Base-by-base conservation (phyloP, 163 green algal species). In the Scenedesmus sp. region DNA sequence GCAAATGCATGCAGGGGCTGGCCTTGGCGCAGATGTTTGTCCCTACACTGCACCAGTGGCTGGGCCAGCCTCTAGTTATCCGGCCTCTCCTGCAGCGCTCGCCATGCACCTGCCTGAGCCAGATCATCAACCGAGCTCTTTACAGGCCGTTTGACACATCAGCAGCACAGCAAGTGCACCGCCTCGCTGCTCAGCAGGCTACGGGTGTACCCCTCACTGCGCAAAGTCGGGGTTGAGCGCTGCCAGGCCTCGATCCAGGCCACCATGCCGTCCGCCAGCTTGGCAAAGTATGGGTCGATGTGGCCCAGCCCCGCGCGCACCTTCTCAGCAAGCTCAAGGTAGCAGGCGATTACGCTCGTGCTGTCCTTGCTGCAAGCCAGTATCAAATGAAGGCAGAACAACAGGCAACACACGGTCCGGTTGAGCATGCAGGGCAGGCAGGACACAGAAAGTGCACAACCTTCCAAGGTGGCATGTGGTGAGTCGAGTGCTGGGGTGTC, bases 221-320 rank as follows among this genome's bases (percentile, higher is more conserved):
- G 72, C 46, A 12, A 33, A 86, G 73, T 83, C 68, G 12, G 92
- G 91, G 91, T 95, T 95, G 22, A 95, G 86, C 82, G 91, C 40
- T 91, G 88, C 98, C 98, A 99, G 88, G 87, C 88, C 43, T 96
- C 94, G 86, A 99, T 98, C 98, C 98, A 99, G 42, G 94, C 95
- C 22, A 96, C 81, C 97, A 99, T 99, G 88, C 93, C 98, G 90
- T 99, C 95, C 0, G 96, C 97, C 73, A 99, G 96, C 95, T 98
- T 98, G 26, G 43, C 72, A 91, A 99, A 99, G 95, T 99, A 99
- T 46, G 96, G 95, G 94, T 99, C 98, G 12, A 99, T 95, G 85
- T 96, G 92, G 0, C 88, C 93, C 59, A 99, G 95, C 80, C 97
- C 97, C 43, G 95, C 93, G 61, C 94, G 93, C 51, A 97, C 96